Evolutionary conservation across 1,284 basidiomycete genomes (phyloP).

Genomic region (Leucoagaricus sp.): DNA sequence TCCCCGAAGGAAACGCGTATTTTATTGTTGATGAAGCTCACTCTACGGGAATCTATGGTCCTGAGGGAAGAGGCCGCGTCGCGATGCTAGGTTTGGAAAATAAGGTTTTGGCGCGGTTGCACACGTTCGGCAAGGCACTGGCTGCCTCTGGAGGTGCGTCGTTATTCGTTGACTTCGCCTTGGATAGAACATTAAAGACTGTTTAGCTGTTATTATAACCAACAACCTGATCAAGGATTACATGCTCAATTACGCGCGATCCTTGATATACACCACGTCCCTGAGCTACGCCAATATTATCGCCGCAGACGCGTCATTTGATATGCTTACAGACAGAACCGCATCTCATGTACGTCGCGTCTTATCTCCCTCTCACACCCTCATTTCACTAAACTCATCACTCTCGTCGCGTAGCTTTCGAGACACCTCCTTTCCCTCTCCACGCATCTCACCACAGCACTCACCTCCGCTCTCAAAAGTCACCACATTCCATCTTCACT

Average conservation of each 20-base stretch:
- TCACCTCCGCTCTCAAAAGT: conserved; percentile 32
- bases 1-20: conserved; percentile 65
- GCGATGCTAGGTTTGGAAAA: conserved; percentile 62
- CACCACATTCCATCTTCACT: conserved; percentile 42
- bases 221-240: conserved; percentile 77
- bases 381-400: neutral
- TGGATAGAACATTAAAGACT: neutral
- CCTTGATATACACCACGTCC: conserved; percentile 89
- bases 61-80: conserved; percentile 76
- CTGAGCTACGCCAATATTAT: conserved; percentile 76
- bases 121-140: conserved; percentile 57
- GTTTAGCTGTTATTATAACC: conserved; percentile 77
- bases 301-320: conserved; percentile 77
- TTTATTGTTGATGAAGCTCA: conserved; percentile 92
- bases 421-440: conserved; percentile 34
- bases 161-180: neutral
- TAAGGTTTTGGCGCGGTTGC: conserved; percentile 63
- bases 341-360: conserved; percentile 44
- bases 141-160: conserved; percentile 77
- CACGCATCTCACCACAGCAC: conserved; percentile 27
- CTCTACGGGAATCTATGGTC: conserved; percentile 79
- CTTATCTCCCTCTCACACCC: neutral
- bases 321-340: conserved; percentile 71
- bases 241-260: conserved; percentile 90
- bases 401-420: conserved; percentile 30